Percentiles rank a stretch among this genome's conserved stretches.
Evolutionary conservation across 2,329 filamentous ascomycete species (phyloP).

Genomic region (Neophaeococcomyces mojaviensis): DNA sequence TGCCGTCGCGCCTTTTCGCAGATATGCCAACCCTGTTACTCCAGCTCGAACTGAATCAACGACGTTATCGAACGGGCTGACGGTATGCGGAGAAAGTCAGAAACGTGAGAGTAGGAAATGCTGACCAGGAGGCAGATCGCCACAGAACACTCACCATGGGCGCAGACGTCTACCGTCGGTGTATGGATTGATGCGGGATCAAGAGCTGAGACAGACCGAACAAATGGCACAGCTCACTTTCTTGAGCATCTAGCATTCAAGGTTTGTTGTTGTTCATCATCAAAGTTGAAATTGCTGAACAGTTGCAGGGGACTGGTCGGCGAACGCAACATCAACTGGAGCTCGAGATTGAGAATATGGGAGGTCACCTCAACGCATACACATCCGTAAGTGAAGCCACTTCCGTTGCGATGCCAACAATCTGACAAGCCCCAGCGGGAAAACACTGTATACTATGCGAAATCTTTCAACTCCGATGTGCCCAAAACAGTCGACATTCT

Average conservation of each 20-base stretch:
- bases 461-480: constrained; percentile 96
- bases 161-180: constrained; percentile 95
- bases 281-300: constrained; percentile 5
- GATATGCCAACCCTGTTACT: constrained; percentile 78
- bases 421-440: constrained; percentile 59
- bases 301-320: constrained; percentile 72
- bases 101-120: constrained; percentile 12
- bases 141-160: constrained; percentile 95
- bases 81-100: constrained; percentile 49
- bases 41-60: constrained; percentile 86
- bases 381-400: constrained; percentile 67
- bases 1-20: constrained; percentile 70
- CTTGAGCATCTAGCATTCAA: constrained; percentile 99
- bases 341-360: constrained; percentile 99
- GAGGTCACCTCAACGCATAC: constrained; percentile 97
- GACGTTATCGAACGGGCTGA: constrained; percentile 94
- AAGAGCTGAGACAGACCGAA: constrained; percentile 94
- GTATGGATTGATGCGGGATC: constrained; percentile 99
- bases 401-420: constrained; percentile 14
- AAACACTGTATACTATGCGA: constrained; percentile 99
- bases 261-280: constrained; percentile 46
- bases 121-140: constrained; percentile 63
- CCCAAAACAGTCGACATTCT: constrained; percentile 96
- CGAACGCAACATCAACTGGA: constrained; percentile 95
- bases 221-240: constrained; percentile 98